Evolutionary conservation across 2,329 filamentous ascomycete species (phyloP), one percentile per base, ranked within the genome.

Genomic region (Fusarium paranaense): DNA sequence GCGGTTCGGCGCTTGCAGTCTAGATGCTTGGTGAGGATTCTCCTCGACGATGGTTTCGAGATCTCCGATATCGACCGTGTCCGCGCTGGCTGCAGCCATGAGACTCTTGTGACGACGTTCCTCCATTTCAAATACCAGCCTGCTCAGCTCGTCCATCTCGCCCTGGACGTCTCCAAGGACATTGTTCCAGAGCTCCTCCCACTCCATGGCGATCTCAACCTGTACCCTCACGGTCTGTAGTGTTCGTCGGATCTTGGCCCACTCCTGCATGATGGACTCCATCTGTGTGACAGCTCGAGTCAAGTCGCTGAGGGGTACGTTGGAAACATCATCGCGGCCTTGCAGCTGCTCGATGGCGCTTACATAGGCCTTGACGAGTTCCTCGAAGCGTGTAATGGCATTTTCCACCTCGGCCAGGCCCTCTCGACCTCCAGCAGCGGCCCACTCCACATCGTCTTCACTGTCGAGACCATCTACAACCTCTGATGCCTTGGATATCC

Each of bases 401-500:
- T 86, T 89, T 78, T 93, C 91, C 27, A 93, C 91, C 75, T 93
- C 91, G 60, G 91, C 92, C 38, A 96, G 86, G 3, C 94, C 94
- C 82, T 96, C 94, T 70, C 93, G 88, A 3, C 97, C 97, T 62
- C 95, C 97, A 8, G 90, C 90, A 2, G 95, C 96, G 3, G 97
- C 95, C 97, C 97, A 99, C 82, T 98, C 96, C 18, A 98, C 95
- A 80, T 99, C 97, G 81, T 98, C 97, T 72, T 98, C 96, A 62
- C 95, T 95, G 81, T 98, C 95, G 47, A 99, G 86, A 6, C 95
- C 95, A 64, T 90, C 90, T 62, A 99, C 91, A 35, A 98, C 95
- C 78, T 97, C 95, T 0, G 93, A 93, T 0, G 96, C 96, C 82
- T 98, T 98, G 73, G 90, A 90, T 80, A 98, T 98, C 97, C 97